Evolutionary conservation across 2,329 filamentous ascomycete genomes (phyloP), one percentile per base, ranked within the genome.

Genomic region (Rhexocercosporidium sp.): DNA sequence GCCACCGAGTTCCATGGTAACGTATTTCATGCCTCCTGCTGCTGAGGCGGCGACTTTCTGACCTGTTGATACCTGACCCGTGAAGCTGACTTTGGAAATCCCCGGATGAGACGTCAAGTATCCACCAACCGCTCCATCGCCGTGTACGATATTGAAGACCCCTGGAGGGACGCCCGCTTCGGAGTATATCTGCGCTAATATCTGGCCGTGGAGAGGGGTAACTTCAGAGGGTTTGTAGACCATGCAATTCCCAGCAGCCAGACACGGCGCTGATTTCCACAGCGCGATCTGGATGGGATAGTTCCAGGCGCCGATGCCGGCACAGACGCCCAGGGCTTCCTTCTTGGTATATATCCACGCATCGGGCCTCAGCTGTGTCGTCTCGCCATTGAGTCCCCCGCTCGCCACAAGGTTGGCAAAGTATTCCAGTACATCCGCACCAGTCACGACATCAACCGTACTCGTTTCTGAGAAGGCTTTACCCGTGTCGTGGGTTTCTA

Each of bases 1-100:
- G 59, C 94, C 94, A 64, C 94, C 94, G 0, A 97, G 85, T 80
- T 97, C 94, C 91, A 96, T 94, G 22, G 94, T 97, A 59, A 96
- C 90, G 76, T 94, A 93, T 81, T 96, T 96, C 91, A 96, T 94
- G 73, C 87, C 88, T 37, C 87, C 88, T 0, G 91, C 90, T 2
- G 93, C 93, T 41, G 89, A 83, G 51, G 86, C 87, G 11, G 93
- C 93, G 11, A 97, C 93, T 77, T 93, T 95, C 79, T 88, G 87
- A 16, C 94, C 93, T 0, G 93, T 97, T 67, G 88, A 86, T 29
- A 96, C 93, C 77, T 96, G 93, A 20, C 93, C 93, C 0, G 93
- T 97, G 81, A 97, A 97, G 76, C 90, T 93, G 74, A 97, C 92
- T 81, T 97, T 97, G 68, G 91, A 90, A 74, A 97, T 90, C 59